These are phyloP conservation scores for Friedmanniomyces simplex DNA, from an alignment of 495 filamentous ascomycete genomes.

Conservation along the genomic window DNA sequence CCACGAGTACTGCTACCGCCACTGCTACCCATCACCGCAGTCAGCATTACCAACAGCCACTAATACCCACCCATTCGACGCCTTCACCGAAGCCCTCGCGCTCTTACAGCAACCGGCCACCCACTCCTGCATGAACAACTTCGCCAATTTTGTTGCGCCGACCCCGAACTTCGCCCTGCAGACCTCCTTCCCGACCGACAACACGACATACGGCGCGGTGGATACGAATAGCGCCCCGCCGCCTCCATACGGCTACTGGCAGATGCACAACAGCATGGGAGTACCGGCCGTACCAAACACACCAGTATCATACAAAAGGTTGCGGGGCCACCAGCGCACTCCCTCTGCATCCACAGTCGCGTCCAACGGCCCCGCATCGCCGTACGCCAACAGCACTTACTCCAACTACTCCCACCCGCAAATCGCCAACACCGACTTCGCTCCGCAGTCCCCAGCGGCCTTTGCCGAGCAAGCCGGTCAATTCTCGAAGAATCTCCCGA, in stretches of 20 bases:
- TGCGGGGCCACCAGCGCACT: conserved; percentile 27
- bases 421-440: conserved; percentile 31
- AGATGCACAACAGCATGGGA: conserved; percentile 14
- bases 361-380: conserved; percentile 28
- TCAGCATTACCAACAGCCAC: conserved; percentile 1
- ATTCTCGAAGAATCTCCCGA: conserved; percentile 30
- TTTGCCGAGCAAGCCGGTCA: conserved; percentile 13
- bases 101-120: not conserved
- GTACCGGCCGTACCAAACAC: conserved; percentile 4
- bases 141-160: not conserved
- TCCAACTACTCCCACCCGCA: conserved; percentile 23
- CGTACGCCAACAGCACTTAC: conserved; percentile 21
- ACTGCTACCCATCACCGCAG: not conserved
- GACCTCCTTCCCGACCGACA: not conserved
- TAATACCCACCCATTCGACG: not conserved
- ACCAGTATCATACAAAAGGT: conserved; percentile 12
- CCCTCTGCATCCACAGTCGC: conserved; percentile 30
- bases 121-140: not conserved
- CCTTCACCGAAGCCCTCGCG: not conserved
- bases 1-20: not conserved
- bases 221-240: not conserved
- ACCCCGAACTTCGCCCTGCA: not conserved
- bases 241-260: not conserved
- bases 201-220: not conserved
- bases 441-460: conserved; percentile 19